Conservation (phyloP, 164 flowering plant species). For the Aristolochia contorta region DNA sequence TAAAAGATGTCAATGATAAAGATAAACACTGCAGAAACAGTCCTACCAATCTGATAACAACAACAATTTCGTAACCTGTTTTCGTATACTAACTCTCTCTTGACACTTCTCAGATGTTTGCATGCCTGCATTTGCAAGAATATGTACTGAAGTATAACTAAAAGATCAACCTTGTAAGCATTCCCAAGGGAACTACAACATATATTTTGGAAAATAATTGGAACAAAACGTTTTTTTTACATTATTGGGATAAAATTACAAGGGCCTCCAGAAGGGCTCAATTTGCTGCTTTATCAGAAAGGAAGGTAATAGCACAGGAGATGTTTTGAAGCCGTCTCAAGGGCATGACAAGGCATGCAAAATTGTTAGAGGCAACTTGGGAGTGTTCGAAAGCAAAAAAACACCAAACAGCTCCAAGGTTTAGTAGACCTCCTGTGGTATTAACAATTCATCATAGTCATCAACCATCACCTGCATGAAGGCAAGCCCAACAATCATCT, state of each 20-base stretch:
- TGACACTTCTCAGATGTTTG: too few species aligned
- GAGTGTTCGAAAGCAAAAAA: neutral
- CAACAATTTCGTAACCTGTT: too few species aligned
- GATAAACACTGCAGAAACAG: too few species aligned
- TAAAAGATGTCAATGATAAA: too few species aligned
- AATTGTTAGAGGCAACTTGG: slow-evolving; percentile 23
- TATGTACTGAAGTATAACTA: too few species aligned
- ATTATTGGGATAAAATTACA: too few species aligned
- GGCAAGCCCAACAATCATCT: neutral
- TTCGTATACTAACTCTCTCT: too few species aligned
- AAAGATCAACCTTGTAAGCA: too few species aligned
- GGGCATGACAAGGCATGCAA: slow-evolving; percentile 23
- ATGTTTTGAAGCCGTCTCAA: neutral
- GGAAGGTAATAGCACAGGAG: neutral
- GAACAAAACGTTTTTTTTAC: neutral
- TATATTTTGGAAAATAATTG: neutral
- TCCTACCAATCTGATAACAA: too few species aligned
- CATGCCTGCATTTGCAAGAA: too few species aligned
- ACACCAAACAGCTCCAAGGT: slow-evolving; percentile 11
- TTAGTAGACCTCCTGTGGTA: slow-evolving; percentile 48
- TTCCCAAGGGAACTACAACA: neutral
- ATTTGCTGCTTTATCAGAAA: neutral
- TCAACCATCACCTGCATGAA: slow-evolving; percentile 41
- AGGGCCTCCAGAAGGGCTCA: neutral
- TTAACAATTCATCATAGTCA: slow-evolving; percentile 44